phyloP scores from a whole-genome alignment of 83 land plant species.

The Picea mariana region DNA sequence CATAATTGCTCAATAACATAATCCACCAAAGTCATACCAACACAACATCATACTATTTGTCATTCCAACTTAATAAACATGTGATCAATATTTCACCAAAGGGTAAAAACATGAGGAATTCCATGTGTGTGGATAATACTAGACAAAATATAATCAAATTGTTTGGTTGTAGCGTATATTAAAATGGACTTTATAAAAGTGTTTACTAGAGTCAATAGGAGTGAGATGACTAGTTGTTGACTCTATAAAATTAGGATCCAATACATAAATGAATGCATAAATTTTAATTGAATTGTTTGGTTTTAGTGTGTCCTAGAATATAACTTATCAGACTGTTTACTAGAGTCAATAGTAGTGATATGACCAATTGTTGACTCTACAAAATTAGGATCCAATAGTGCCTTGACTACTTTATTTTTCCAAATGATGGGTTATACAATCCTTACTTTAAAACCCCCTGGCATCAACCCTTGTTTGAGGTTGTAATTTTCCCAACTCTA shows the following conservation, averaged over 20 bases:
- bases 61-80: not conserved
- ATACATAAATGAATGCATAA: slow-evolving; percentile 6
- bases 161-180: not conserved
- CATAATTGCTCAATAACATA: slow-evolving; percentile 62
- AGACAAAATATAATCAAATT: not conserved
- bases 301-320: not conserved
- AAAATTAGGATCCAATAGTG: slow-evolving; percentile 92
- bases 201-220: slow-evolving; percentile 92
- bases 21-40: slow-evolving; percentile 68
- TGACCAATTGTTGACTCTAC: slow-evolving; percentile 96
- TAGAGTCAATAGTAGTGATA: slow-evolving; percentile 95
- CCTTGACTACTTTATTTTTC: slow-evolving; percentile 70
- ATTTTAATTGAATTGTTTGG: not conserved
- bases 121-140: not conserved
- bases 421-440: slow-evolving; percentile 59
- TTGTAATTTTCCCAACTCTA: slow-evolving; percentile 91
- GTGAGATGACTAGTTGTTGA: slow-evolving; percentile 94
- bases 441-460: slow-evolving; percentile 84
- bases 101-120: not conserved
- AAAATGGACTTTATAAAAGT: not conserved
- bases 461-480: slow-evolving; percentile 86
- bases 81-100: not conserved
- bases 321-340: slow-evolving; percentile 32
- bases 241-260: slow-evolving; percentile 97
- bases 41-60: not conserved